phyloP scores from a whole-genome alignment of 2,329 filamentous ascomycete species.

The Nothopassalora personata region DNA sequence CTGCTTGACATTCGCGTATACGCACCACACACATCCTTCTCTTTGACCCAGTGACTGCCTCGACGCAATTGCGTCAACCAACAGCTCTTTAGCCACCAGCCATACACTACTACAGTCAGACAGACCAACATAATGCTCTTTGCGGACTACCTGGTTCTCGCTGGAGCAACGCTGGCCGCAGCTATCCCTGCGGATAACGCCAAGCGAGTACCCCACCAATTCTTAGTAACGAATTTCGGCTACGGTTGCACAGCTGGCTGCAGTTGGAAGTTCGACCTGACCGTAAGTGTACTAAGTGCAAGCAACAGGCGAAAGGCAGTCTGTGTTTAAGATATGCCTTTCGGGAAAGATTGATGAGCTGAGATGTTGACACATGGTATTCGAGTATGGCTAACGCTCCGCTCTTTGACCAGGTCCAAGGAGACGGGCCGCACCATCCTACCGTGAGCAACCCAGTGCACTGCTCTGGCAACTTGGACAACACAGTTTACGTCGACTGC shows the following conservation, averaged over 20 bases:
- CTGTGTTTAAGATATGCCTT: no score
- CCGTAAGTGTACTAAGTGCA: neutral
- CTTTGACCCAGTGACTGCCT: no score
- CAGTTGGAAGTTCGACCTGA: slow-evolving; percentile 21
- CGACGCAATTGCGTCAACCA: no score
- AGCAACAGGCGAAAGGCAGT: no score
- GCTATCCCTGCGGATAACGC: slow-evolving; percentile 10
- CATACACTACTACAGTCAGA: neutral
- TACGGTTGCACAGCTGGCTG: slow-evolving; percentile 24
- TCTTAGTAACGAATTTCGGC: slow-evolving; percentile 24
- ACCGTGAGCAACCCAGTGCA: slow-evolving; percentile 11
- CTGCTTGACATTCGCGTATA: no score
- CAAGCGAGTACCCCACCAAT: slow-evolving; percentile 3
- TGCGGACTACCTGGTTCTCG: slow-evolving; percentile 18
- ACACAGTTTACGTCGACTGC: slow-evolving; percentile 24
- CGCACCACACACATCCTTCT: no score
- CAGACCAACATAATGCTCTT: slow-evolving; percentile 15
- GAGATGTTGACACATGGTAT: no score
- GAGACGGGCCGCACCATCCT: slow-evolving; percentile 15
- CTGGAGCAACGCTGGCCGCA: slow-evolving; percentile 16
- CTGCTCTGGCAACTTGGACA: slow-evolving; percentile 15
- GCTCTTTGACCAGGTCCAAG: neutral
- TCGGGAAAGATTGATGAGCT: no score
- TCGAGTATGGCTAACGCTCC: no score
- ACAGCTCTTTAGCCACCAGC: neutral